Percentiles rank a stretch among this genome's conserved stretches.
Conservation (phyloP, 345 rosid species). For the Aurinia saxatilis region DNA sequence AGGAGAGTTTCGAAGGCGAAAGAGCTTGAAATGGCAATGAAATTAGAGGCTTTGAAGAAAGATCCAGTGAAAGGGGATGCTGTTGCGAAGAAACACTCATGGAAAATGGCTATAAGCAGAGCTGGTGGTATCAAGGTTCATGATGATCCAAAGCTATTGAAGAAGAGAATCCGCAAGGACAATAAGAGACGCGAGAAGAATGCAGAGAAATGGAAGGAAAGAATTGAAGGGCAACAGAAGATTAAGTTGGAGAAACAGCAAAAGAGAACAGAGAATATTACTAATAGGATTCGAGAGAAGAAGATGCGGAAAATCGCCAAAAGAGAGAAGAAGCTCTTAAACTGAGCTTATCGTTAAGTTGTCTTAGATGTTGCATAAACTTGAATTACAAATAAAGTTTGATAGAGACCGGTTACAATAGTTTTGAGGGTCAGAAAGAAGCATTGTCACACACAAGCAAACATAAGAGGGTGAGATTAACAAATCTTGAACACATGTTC, state of each 20-base stretch:
- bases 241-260: constrained; percentile 55
- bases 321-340: constrained; percentile 62
- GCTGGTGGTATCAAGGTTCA: constrained; percentile 64
- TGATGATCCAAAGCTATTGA: constrained; percentile 58
- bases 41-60: constrained; percentile 47
- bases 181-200: constrained; percentile 52
- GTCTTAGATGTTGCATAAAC: neutral
- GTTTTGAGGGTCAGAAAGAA: neutral
- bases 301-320: constrained; percentile 54
- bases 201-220: constrained; percentile 68
- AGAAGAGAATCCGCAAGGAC: constrained; percentile 51
- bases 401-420: neutral
- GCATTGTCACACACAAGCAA: neutral
- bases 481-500: neutral
- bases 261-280: constrained; percentile 52
- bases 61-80: constrained; percentile 52
- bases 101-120: constrained; percentile 54
- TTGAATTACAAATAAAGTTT: neutral
- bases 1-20: constrained; percentile 42
- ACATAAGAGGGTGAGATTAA: neutral
- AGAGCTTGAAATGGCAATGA: constrained; percentile 53
- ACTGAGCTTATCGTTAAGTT: constrained; percentile 40
- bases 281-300: constrained; percentile 48
- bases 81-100: constrained; percentile 38
- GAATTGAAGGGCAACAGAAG: constrained; percentile 39